Conservation (phyloP, 2,329 filamentous ascomycete genomes). For the Penicillium sp. region DNA sequence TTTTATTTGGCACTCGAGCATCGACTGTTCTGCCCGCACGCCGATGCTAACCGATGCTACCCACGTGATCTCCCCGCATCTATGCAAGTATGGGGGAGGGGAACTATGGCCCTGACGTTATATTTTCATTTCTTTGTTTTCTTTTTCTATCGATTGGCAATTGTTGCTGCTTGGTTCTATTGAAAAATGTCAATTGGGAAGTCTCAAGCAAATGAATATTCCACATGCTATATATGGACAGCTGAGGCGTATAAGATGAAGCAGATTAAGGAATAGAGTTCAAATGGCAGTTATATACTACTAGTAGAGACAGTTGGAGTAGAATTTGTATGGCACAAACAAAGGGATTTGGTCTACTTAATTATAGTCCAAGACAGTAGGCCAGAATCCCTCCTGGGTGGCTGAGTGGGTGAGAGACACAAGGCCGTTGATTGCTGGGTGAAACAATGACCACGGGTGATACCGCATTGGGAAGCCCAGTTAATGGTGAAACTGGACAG, state of each 20-base stretch:
- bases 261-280: neutral
- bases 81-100: neutral
- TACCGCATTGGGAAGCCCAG: neutral
- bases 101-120: neutral
- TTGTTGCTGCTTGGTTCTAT: neutral
- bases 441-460: neutral
- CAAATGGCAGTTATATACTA: neutral
- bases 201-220: neutral
- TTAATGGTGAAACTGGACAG: neutral
- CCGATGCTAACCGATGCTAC: slow-evolving; percentile 27
- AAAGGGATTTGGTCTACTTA: neutral
- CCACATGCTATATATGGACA: neutral
- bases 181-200: neutral
- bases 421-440: neutral
- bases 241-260: neutral
- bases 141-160: neutral
- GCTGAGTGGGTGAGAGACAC: slow-evolving; percentile 6
- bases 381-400: neutral
- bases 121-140: neutral
- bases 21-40: slow-evolving; percentile 11
- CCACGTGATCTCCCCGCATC: slow-evolving; percentile 27
- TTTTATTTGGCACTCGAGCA: slow-evolving; percentile 14
- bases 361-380: neutral
- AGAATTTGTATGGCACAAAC: neutral
- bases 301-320: neutral